Base-by-base conservation (phyloP, 345 rosid species). In the Citrus medica region DNA sequence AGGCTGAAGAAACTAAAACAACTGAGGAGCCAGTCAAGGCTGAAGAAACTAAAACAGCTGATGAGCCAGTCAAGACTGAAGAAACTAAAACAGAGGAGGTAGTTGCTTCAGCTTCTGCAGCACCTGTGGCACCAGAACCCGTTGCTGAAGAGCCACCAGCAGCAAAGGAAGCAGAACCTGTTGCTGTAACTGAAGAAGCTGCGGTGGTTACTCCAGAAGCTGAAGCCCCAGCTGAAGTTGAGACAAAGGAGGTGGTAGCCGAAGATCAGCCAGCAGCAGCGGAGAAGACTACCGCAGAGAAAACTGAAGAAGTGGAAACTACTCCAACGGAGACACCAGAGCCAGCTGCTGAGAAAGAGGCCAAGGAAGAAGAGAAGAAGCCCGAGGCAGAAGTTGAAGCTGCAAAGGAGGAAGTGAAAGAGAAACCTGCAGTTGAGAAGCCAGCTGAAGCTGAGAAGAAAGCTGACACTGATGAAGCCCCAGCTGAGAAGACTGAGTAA, bases 401-500 rank as follows among this genome's bases (percentile, higher is more conserved):
- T 35, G 80, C 84, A 61, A 83, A 83, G 48, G 51, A 79, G 46
- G 82, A 70, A 68, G 84, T 58, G 62, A 80, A 74, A 84, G 77
- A 60, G 69, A 75, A 76, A 38, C 72, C 75, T 61, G 63, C 33
- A 32, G 74, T 37, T 33, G 68, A 80, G 62, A 53, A 46, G 8
- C 58, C 21, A 17, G 69, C 67, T 17, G 65, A 46, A 27, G 67
- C 35, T 28, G 67, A 74, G 51, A 67, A 46, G n/a, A 69, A 59
- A 27, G 82, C 13, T 14, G 85, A 62, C 69, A 33, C 62, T 13
- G 87, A 37, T 13, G 87, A 32, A 62, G 83, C 63, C 60, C 63
- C 81, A 76, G 82, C 59, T 56, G 83, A 82, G 76, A 81, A 78
- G 69, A 38, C 78, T 0, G 89, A 85, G 83, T 82, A 67, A 69